A percentile compares a stretch with the other conserved stretches of the same genome.
Evolutionary conservation across 116 monocot genomes (phyloP).

Genomic region (Papilionanthe hybrid): DNA sequence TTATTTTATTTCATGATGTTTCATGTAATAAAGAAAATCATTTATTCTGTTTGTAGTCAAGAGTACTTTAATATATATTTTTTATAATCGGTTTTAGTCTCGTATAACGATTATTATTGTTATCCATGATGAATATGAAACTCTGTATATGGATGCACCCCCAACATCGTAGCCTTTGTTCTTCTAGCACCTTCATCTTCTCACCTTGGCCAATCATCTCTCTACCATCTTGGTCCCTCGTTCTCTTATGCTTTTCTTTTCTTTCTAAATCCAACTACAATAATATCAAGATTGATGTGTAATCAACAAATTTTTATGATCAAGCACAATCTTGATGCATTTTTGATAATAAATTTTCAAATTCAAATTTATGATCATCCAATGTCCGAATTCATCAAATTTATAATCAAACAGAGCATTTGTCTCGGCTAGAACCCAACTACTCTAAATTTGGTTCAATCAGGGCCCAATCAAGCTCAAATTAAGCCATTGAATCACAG

Average conservation of each 20-base stretch:
- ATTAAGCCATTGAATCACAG: too few species aligned
- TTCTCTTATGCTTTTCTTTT: background rate
- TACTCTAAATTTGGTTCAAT: too few species aligned
- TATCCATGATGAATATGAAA: background rate
- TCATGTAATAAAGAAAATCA: background rate
- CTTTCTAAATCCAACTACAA: too few species aligned
- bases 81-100: background rate
- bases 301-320: too few species aligned
- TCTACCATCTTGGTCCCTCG: background rate
- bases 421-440: too few species aligned
- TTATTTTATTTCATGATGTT: background rate
- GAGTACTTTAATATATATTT: background rate
- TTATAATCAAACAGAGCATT: too few species aligned
- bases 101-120: background rate
- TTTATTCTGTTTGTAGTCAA: background rate
- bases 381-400: too few species aligned
- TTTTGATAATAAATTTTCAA: too few species aligned
- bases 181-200: background rate
- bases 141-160: background rate
- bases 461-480: too few species aligned
- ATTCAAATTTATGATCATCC: too few species aligned
- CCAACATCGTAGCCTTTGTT: background rate
- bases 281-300: too few species aligned
- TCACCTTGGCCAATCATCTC: background rate
- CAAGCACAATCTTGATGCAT: too few species aligned